Conservation (phyloP, 139 green algal species). For the Coelastrella sp. region DNA sequence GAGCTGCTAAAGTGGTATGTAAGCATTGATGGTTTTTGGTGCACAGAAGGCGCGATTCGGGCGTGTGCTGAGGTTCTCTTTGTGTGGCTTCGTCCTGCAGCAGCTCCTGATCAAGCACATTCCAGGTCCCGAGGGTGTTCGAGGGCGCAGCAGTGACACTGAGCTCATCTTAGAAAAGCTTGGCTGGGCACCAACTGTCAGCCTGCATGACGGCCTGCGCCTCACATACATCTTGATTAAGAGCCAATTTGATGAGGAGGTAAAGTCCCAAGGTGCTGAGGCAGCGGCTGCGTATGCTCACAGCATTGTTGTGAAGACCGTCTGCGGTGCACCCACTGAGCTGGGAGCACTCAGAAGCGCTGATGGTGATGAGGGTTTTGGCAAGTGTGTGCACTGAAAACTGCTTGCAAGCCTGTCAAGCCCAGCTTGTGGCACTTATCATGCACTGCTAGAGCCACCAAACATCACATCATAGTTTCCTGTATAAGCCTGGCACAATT, state of each 20-base stretch:
- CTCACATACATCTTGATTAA: slow-evolving; percentile 94
- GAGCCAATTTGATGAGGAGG: slow-evolving; percentile 65
- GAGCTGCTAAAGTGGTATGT: too few species aligned
- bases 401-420: too few species aligned
- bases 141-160: slow-evolving; percentile 97
- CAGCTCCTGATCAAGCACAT: slow-evolving; percentile 97
- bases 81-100: slow-evolving; percentile 47
- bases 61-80: too few species aligned
- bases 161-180: slow-evolving; percentile 97
- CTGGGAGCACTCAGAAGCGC: slow-evolving; percentile 91
- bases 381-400: background rate
- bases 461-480: too few species aligned
- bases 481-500: too few species aligned
- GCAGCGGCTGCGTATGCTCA: slow-evolving; percentile 70
- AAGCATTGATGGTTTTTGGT: too few species aligned
- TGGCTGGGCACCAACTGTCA: slow-evolving; percentile 95
- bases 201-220: slow-evolving; percentile 87
- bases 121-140: slow-evolving; percentile 98
- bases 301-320: slow-evolving; percentile 89
- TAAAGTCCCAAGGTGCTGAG: slow-evolving; percentile 68
- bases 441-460: too few species aligned
- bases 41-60: too few species aligned
- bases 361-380: slow-evolving; percentile 84
- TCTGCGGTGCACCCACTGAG: slow-evolving; percentile 79
- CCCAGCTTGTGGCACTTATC: too few species aligned